Percentiles rank a stretch among this genome's conserved stretches.
Evolutionary conservation across 768 basidiomycete species (phyloP).

Genomic region (Hericium erinaceus): DNA sequence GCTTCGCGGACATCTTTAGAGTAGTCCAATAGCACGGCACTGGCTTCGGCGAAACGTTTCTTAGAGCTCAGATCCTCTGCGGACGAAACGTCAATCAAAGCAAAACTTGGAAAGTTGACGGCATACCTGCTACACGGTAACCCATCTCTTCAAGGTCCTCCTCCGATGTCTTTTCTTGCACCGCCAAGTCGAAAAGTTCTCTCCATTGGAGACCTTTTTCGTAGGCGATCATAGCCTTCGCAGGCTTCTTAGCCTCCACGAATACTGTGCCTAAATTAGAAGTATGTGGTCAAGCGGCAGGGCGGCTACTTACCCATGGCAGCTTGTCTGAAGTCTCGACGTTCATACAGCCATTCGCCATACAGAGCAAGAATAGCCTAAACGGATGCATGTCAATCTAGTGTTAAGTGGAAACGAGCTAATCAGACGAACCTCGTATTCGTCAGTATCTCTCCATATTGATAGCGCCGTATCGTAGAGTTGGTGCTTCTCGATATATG

Average conservation of each 20-base stretch:
- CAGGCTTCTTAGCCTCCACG: conserved; percentile 47
- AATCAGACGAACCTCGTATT: conserved; percentile 42
- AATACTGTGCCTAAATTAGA: conserved; percentile 44
- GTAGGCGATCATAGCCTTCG: conserved; percentile 80
- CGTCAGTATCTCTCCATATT: conserved; percentile 63
- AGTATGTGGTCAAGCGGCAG: too few relatives aligned
- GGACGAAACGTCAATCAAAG: background rate
- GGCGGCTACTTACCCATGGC: conserved; percentile 51
- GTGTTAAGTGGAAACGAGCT: background rate
- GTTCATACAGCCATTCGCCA: conserved; percentile 82
- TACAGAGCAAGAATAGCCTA: conserved; percentile 67
- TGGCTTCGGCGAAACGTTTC: conserved; percentile 74
- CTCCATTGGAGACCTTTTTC: conserved; percentile 88
- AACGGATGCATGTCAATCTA: background rate
- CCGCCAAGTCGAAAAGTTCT: conserved; percentile 78
- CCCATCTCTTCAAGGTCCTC: conserved; percentile 59
- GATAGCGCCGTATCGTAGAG: conserved; percentile 66
- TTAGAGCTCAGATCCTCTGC: conserved; percentile 77
- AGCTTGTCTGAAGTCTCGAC: conserved; percentile 75
- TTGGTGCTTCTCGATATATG: conserved; percentile 70
- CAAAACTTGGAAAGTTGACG: background rate
- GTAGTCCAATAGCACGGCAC: conserved; percentile 77
- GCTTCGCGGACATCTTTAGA: conserved; percentile 68
- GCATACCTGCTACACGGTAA: conserved; percentile 68
- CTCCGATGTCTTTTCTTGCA: conserved; percentile 35